Evolutionary conservation across 768 basidiomycete species (phyloP).

Genomic region (Leccinum variicolor): DNA sequence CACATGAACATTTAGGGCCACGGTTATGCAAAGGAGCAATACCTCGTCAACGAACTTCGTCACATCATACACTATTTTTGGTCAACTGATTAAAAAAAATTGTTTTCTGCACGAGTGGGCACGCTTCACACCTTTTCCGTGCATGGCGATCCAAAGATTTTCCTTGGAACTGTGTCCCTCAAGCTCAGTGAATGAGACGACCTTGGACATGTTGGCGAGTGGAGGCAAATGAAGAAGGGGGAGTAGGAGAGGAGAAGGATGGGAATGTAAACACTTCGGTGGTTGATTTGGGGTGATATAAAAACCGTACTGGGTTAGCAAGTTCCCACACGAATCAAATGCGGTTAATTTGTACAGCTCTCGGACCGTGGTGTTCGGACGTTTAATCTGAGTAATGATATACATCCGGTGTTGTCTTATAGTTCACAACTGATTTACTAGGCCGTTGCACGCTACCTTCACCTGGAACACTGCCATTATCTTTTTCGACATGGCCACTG

Average conservation of each 20-base stretch:
- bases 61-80: conserved; percentile 78
- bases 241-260: background rate
- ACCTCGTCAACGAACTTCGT: conserved; percentile 96
- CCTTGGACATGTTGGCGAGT: conserved; percentile 40
- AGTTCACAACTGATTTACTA: background rate
- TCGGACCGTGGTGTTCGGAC: background rate
- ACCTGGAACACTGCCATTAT: background rate
- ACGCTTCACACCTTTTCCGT: conserved; percentile 66
- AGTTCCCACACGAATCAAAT: conserved; percentile 26
- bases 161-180: conserved; percentile 73
- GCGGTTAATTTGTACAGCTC: background rate
- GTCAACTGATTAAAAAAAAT: background rate
- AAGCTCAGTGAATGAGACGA: conserved; percentile 71
- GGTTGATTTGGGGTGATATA: conserved; percentile 4
- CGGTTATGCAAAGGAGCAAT: conserved; percentile 14
- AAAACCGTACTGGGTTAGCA: conserved; percentile 20
- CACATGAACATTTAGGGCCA: conserved; percentile 1
- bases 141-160: conserved; percentile 76
- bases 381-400: background rate
- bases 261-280: conserved; percentile 2
- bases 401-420: background rate
- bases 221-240: conserved; percentile 13
- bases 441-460: background rate
- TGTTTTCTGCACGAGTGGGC: background rate
- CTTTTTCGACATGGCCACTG: background rate